These are phyloP conservation scores for Herpetomonas muscarum DNA, from an alignment of 208 protist genomes.

Conservation along the genomic window DNA sequence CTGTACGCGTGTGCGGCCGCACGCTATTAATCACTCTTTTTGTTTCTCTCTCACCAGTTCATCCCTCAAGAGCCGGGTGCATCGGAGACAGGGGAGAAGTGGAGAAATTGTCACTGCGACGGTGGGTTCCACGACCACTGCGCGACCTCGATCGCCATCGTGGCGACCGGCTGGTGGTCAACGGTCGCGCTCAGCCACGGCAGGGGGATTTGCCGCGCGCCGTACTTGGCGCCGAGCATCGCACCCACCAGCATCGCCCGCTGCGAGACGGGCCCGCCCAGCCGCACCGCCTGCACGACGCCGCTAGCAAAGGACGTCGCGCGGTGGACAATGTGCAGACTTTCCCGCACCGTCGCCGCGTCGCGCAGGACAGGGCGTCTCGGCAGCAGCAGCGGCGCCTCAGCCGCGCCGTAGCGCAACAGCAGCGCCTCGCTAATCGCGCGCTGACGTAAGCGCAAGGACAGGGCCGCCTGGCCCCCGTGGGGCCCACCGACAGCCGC, in stretches of 20 bases:
- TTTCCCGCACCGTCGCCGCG: conserved; percentile 44
- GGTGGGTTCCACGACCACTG: conserved; percentile 87
- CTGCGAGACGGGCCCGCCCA: conserved; percentile 46
- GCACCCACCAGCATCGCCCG: conserved; percentile 79
- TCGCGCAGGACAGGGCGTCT: conserved; percentile 28
- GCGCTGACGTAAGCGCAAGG: too few relatives aligned
- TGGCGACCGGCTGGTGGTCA: conserved; percentile 56
- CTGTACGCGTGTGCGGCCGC: too few relatives aligned
- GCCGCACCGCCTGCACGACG: conserved; percentile 45
- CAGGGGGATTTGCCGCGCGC: conserved; percentile 56
- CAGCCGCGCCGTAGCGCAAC: background rate
- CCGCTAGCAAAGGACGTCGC: conserved; percentile 47
- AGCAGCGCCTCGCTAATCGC: background rate
- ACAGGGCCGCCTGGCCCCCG: too few relatives aligned
- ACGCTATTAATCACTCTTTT: too few relatives aligned
- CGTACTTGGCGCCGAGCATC: conserved; percentile 63
- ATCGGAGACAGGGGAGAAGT: background rate
- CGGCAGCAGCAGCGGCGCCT: conserved; percentile 12
- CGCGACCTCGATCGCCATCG: conserved; percentile 65
- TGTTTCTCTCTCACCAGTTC: background rate
- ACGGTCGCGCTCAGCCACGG: conserved; percentile 73
- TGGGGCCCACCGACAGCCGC: too few relatives aligned
- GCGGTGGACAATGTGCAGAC: conserved; percentile 40
- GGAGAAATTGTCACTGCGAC: conserved; percentile 22
- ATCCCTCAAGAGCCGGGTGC: background rate